Conservation (phyloP, 208 protist genomes). For the Acanthamoeba castellanii region DNA sequence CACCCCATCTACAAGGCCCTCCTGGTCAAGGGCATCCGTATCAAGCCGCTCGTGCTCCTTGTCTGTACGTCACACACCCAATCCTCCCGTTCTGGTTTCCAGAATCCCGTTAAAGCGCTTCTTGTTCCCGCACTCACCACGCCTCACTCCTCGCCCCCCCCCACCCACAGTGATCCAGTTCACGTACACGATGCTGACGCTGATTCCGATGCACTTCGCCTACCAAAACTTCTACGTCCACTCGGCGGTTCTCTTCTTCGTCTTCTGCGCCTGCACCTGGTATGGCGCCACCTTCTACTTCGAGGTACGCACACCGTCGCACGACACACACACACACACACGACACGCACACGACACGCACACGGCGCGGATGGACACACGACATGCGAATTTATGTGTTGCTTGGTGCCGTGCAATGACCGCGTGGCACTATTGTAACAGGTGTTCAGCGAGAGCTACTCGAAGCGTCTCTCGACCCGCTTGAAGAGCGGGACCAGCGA, state of each 20-base stretch:
- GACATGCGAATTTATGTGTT: too few relatives aligned
- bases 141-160: too few relatives aligned
- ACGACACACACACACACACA: too few relatives aligned
- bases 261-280: conserved; percentile 8
- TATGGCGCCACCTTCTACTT: conserved; percentile 73
- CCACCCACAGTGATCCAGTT: conserved; percentile 71
- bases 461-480: not conserved
- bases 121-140: too few relatives aligned
- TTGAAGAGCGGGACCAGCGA: not conserved
- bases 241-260: conserved; percentile 56
- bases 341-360: too few relatives aligned
- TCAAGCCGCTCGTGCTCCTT: conserved; percentile 61
- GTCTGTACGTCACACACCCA: conserved; percentile 69
- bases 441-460: conserved; percentile 66
- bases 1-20: conserved; percentile 77
- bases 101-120: too few relatives aligned
- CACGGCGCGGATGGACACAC: too few relatives aligned
- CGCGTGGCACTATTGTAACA: too few relatives aligned
- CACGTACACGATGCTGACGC: conserved; percentile 77
- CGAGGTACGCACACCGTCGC: not conserved
- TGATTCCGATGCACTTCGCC: conserved; percentile 57
- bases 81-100: not conserved
- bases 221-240: conserved; percentile 73
- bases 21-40: conserved; percentile 58
- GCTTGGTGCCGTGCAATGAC: too few relatives aligned